A percentile compares a stretch with the other conserved stretches of the same genome.
Evolutionary conservation across 2,329 filamentous ascomycete genomes (phyloP).

Genomic region (Lachnellula occidentalis): DNA sequence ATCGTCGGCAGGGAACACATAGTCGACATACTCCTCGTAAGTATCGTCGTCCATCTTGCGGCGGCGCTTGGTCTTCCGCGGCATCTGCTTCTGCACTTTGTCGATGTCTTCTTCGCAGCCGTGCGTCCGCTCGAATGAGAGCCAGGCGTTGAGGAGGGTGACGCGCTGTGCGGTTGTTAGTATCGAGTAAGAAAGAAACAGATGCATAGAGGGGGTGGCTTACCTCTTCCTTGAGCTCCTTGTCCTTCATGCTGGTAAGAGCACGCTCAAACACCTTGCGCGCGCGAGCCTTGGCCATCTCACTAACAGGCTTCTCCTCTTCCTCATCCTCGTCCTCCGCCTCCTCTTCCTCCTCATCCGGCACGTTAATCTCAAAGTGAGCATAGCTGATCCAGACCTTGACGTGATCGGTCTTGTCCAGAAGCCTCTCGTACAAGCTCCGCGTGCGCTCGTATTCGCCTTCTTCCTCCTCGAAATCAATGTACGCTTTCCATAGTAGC

Average conservation of each 20-base stretch:
- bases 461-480: conserved; percentile 97
- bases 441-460: conserved; percentile 82
- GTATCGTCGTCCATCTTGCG: conserved; percentile 86
- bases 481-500: conserved; percentile 95
- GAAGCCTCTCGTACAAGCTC: conserved; percentile 78
- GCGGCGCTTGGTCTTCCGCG: conserved; percentile 84
- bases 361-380: conserved; percentile 95
- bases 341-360: conserved; percentile 63
- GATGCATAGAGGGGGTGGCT: not conserved
- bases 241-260: conserved; percentile 80
- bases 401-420: conserved; percentile 95
- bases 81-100: conserved; percentile 88
- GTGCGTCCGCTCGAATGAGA: conserved; percentile 83
- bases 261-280: conserved; percentile 81
- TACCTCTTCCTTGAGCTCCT: conserved; percentile 83
- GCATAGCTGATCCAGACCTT: conserved; percentile 99
- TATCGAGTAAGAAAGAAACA: not conserved
- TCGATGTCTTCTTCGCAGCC: conserved; percentile 70
- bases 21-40: conserved; percentile 96
- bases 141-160: conserved; percentile 84
- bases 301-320: conserved; percentile 63
- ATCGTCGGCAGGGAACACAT: conserved; percentile 94
- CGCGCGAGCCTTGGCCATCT: conserved; percentile 76
- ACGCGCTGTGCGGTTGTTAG: conserved; percentile 56
- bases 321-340: conserved; percentile 50